Evolutionary conservation across 1,284 basidiomycete species (phyloP), one percentile per base, ranked within the genome.

Genomic region (Coriolopsis trogii): DNA sequence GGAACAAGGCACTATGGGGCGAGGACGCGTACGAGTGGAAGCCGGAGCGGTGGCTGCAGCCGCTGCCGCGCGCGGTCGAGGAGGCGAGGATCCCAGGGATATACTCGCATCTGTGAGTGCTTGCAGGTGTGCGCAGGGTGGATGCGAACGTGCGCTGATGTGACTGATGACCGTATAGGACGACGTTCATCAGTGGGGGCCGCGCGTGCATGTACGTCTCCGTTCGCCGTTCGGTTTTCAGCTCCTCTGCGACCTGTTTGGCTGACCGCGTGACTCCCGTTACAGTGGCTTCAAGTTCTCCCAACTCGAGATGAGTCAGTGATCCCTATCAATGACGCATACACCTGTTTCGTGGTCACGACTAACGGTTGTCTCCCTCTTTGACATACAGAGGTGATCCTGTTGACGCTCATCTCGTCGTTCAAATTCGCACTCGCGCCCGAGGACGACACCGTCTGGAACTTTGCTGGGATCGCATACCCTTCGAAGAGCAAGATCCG

Each of bases 291-390:
- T 66, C 56, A 66, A 63, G 44, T 68, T 67, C 51, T 61, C 67
- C 13, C 59, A 67, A 47, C 52, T 69, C n/a, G 67, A 69, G 49
- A 69, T 69, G 65, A 69, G 66, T 68, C 39, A 24, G 66, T 66
- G n/a, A n/a, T n/a, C n/a, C n/a, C n/a, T n/a, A n/a, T n/a, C n/a
- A n/a, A n/a, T n/a, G n/a, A n/a, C n/a, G n/a, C n/a, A n/a, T n/a
- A n/a, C n/a, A n/a, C n/a, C n/a, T n/a, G n/a, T n/a, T n/a, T n/a
- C n/a, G n/a, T n/a, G n/a, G n/a, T n/a, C n/a, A n/a, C n/a, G n/a
- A n/a, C n/a, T n/a, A n/a, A n/a, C n/a, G n/a, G n/a, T n/a, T n/a
- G n/a, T n/a, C n/a, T n/a, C n/a, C n/a, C n/a, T n/a, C n/a, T n/a
- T n/a, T n/a, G n/a, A n/a, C n/a, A n/a, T n/a, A n/a, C n/a, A n/a